Base-by-base conservation (phyloP, 805 yeast species). In the Maudiozyma saulgeensis region DNA sequence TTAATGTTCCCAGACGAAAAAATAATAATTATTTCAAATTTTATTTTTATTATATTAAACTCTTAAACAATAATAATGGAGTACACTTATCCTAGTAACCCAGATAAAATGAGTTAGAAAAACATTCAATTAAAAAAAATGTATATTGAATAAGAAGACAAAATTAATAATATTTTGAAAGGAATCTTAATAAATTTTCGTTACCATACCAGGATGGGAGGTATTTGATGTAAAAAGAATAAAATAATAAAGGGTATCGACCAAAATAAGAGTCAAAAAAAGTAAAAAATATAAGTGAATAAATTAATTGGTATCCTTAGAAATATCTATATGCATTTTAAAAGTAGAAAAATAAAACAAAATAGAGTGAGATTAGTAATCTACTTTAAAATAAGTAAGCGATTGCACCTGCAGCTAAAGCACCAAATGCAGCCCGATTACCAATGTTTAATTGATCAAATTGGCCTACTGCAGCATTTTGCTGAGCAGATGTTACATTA, bases 391-490 rank as follows among this genome's bases (percentile, higher is more conserved):
- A 18, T 28, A 51, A 39, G 25, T 42, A 47, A 44, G 56, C 57
- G 16, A 54, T 11, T 31, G 48, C 56, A 40, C 56, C 57, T 3
- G 55, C 58, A 3, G 52, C 37, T 21, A 45, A 41, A 15, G 56
- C 56, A 43, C 56, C 58, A 26, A 49, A 48, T 4, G 48, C 31
- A 41, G 53, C 56, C 9, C 48, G 51, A 31, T 45, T 44, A 21
- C 28, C 39, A 13, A 46, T 19, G 39, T 26, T 44, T 18, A 16
- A 25, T 15, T 38, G 40, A 21, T 31, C 38, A 7, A 28, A 19
- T 21, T 37, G 18, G 1, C 43, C 40, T 18, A 40, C 37, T 28
- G 53, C 53, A 28, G 47, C 53, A 38, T 45, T 47, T 1, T 46
- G 23, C 4, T 21, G 23, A 4, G 23, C 34, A 7, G 48, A 44